Evolutionary conservation across 176 grass and related monocot species (phyloP).

Genomic region (Oryza meyeriana): DNA sequence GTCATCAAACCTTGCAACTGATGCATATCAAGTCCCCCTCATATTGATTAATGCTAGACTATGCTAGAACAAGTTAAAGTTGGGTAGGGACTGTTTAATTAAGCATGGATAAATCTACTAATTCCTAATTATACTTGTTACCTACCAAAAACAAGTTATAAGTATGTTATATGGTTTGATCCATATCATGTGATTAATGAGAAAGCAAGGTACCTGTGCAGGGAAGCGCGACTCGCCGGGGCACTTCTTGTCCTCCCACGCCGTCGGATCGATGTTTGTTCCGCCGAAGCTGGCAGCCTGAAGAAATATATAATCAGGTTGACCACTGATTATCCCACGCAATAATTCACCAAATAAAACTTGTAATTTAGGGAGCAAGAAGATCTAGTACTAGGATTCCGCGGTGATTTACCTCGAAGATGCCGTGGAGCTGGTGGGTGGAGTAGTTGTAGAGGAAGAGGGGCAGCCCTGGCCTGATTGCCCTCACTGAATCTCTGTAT

Average conservation of each 20-base stretch:
- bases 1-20: background rate
- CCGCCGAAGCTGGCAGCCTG: slow-evolving; percentile 96
- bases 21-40: background rate
- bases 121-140: background rate
- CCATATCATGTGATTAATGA: background rate
- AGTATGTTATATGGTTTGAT: background rate
- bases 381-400: background rate
- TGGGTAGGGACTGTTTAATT: background rate
- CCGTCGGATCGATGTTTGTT: slow-evolving; percentile 89
- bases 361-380: background rate
- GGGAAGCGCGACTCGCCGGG: slow-evolving; percentile 94
- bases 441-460: slow-evolving; percentile 99
- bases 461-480: slow-evolving; percentile 86
- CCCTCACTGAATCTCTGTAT: slow-evolving; percentile 93
- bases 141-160: background rate
- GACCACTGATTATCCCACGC: background rate
- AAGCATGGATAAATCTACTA: background rate
- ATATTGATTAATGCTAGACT: background rate
- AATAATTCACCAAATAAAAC: background rate
- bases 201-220: slow-evolving; percentile 53
- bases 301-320: background rate
- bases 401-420: slow-evolving; percentile 65
- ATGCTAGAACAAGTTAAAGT: background rate
- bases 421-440: slow-evolving; percentile 96
- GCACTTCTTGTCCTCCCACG: slow-evolving; percentile 99